A percentile compares a stretch with the other conserved stretches of the same genome.
phyloP scores from a whole-genome alignment of 768 basidiomycete species.

The Termitomyces sp. region DNA sequence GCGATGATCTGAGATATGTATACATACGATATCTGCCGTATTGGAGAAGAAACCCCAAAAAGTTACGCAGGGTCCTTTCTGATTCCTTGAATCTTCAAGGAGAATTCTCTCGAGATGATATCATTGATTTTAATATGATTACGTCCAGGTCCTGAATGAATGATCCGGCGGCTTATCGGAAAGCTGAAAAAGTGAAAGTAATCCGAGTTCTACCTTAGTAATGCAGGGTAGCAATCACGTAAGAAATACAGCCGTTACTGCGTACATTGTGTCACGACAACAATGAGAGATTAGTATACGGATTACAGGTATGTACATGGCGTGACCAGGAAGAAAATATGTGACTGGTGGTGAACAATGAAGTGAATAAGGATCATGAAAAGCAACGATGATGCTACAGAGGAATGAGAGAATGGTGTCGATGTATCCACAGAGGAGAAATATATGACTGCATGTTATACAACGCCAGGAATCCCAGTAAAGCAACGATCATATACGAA shows the following conservation, averaged over 20 bases:
- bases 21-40: background rate
- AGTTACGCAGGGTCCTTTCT: background rate
- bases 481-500: background rate
- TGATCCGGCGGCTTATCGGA: slow-evolving; percentile 3
- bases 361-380: slow-evolving; percentile 1
- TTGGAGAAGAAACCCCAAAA: background rate
- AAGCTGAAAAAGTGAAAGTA: background rate
- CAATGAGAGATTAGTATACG: background rate
- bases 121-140: background rate
- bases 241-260: slow-evolving; percentile 2
- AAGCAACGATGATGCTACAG: background rate
- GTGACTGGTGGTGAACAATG: background rate
- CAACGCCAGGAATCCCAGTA: slow-evolving; percentile 1
- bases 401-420: background rate
- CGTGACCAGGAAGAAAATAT: background rate
- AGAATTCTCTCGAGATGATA: background rate
- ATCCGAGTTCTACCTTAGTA: background rate
- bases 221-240: background rate
- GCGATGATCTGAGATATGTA: background rate
- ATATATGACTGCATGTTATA: slow-evolving; percentile 6
- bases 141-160: background rate
- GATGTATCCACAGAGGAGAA: slow-evolving; percentile 3
- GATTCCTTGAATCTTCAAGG: background rate
- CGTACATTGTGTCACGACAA: background rate
- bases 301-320: background rate